Evolutionary conservation across 2,329 filamentous ascomycete genomes (phyloP).

Genomic region (Mycogone perniciosa): DNA sequence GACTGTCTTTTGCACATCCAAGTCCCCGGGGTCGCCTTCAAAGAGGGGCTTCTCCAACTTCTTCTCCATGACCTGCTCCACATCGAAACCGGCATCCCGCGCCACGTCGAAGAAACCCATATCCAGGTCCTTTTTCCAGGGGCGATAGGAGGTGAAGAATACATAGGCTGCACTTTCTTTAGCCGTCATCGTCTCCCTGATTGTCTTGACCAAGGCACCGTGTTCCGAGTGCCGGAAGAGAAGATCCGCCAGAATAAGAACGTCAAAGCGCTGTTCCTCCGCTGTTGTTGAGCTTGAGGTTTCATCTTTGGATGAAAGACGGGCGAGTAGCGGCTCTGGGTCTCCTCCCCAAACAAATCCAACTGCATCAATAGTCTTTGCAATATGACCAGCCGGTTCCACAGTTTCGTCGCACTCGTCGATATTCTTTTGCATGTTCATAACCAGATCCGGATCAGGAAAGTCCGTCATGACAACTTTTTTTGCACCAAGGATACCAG

Average conservation of each 20-base stretch:
- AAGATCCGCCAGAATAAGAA: conserved; percentile 80
- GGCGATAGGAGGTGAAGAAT: conserved; percentile 91
- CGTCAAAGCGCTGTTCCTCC: conserved; percentile 55
- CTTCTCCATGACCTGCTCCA: conserved; percentile 75
- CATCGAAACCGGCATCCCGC: conserved; percentile 61
- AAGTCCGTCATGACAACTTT: conserved; percentile 81
- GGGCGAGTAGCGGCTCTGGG: conserved; percentile 48
- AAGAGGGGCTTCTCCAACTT: conserved; percentile 84
- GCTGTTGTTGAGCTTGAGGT: conserved; percentile 4
- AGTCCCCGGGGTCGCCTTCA: conserved; percentile 79
- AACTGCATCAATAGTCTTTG: conserved; percentile 45
- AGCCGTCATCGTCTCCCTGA: conserved; percentile 59
- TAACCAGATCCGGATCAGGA: conserved; percentile 75
- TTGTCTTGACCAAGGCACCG: conserved; percentile 64
- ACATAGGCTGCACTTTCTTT: conserved; percentile 63
- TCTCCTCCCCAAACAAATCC: conserved; percentile 83
- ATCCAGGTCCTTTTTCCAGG: conserved; percentile 82
- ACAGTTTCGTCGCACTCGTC: conserved; percentile 41
- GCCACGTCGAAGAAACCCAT: conserved; percentile 80
- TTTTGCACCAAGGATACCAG: conserved; percentile 63
- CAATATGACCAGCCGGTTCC: conserved; percentile 25
- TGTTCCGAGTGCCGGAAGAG: conserved; percentile 91
- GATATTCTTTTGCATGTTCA: conserved; percentile 74
- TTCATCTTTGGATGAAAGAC: conserved; percentile 37
- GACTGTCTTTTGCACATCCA: conserved; percentile 73